Conservation (phyloP, 2,329 filamentous ascomycete genomes). For the Cladosporium sp. region DNA sequence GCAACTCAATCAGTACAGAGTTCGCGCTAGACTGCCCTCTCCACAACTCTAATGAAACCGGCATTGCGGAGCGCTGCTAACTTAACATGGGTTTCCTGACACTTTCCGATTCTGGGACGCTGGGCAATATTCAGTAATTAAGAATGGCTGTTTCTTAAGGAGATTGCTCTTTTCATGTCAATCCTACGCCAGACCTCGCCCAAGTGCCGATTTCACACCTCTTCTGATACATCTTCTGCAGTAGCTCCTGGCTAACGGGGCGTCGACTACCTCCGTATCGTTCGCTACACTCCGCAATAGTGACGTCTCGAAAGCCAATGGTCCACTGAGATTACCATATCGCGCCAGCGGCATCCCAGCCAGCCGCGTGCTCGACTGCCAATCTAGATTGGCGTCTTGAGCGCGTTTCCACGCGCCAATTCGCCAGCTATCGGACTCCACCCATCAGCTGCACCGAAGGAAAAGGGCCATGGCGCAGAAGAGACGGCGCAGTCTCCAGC, state of each 20-base stretch:
- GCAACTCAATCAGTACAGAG: background rate
- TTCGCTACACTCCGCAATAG: slow-evolving; percentile 3
- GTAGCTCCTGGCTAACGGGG: background rate
- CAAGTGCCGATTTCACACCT: background rate
- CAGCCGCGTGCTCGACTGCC: slow-evolving; percentile 7
- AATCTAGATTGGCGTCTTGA: slow-evolving; percentile 8
- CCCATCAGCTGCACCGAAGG: slow-evolving; percentile 1
- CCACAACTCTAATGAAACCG: slow-evolving; percentile 10
- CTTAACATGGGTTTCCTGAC: slow-evolving; percentile 3
- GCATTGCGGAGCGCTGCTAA: slow-evolving; percentile 10
- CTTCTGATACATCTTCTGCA: background rate
- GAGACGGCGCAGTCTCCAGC: slow-evolving; percentile 4
- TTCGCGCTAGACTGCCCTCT: slow-evolving; percentile 5
- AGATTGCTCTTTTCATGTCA: background rate
- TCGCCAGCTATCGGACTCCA: slow-evolving; percentile 6
- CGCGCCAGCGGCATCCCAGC: slow-evolving; percentile 6
- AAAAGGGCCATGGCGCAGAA: background rate
- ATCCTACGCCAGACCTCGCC: background rate
- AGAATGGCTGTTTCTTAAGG: background rate
- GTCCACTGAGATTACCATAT: slow-evolving; percentile 11
- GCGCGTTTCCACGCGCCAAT: slow-evolving; percentile 9
- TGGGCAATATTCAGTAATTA: background rate
- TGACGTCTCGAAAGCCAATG: slow-evolving; percentile 9
- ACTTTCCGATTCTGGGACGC: slow-evolving; percentile 6
- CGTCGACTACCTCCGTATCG: background rate